Evolutionary conservation across 192 early-diverging fungal species (phyloP).

Genomic region (Coemansia sp.): DNA sequence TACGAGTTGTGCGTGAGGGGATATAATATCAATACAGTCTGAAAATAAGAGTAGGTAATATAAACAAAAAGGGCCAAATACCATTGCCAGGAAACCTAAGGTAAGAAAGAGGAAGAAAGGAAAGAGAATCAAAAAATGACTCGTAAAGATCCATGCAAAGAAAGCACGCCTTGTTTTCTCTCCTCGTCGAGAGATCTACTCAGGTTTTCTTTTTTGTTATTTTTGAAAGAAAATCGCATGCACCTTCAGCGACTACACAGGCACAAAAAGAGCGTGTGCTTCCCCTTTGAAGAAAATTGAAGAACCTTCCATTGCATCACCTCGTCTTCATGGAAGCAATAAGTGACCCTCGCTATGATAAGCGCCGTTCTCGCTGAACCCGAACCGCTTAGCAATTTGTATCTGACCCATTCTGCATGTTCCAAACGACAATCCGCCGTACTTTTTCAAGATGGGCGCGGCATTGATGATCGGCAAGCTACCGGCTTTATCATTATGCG

Average conservation of each 20-base stretch:
- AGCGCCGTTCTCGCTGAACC: constrained; percentile 22
- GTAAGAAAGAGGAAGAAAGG: neutral
- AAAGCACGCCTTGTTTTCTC: neutral
- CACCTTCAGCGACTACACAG: neutral
- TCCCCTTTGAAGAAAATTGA: neutral
- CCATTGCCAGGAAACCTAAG: neutral
- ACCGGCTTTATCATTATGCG: neutral
- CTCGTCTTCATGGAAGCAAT: constrained; percentile 15
- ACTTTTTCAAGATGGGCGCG: constrained; percentile 20
- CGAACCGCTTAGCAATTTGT: constrained; percentile 39
- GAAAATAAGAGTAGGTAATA: neutral
- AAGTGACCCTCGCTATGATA: constrained; percentile 34
- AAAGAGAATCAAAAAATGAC: neutral
- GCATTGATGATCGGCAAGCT: constrained; percentile 19
- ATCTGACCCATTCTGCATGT: constrained; percentile 34
- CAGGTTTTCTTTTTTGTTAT: too few species aligned
- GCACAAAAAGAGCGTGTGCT: neutral
- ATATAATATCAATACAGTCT: too few species aligned
- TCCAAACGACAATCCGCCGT: constrained; percentile 27
- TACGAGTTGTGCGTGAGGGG: too few species aligned
- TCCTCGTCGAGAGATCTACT: too few species aligned
- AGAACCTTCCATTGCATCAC: too few species aligned
- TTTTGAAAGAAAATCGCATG: neutral
- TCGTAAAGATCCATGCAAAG: neutral
- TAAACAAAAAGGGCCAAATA: neutral